Percentiles rank a stretch among this genome's conserved stretches.
These are phyloP conservation scores for Calonectria pauciramosa DNA, from an alignment of 2,329 filamentous ascomycete species.

Conservation along the genomic window DNA sequence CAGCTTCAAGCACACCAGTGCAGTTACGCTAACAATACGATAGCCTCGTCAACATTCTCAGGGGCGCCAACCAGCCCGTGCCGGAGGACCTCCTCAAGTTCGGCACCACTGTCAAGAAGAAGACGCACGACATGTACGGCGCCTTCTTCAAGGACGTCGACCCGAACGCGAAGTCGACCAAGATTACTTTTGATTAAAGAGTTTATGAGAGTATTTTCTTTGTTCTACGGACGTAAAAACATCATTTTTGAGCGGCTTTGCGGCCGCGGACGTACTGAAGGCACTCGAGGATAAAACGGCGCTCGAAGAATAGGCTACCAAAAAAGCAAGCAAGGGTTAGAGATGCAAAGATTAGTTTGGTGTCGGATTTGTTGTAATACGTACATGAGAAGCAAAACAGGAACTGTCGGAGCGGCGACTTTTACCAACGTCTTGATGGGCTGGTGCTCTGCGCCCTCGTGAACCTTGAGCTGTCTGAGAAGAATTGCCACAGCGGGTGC, in stretches of 20 bases:
- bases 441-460: slow-evolving; percentile 39
- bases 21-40: slow-evolving; percentile 36
- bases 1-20: neutral
- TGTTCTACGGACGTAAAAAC: slow-evolving; percentile 1
- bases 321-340: slow-evolving; percentile 41
- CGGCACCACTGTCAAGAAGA: slow-evolving; percentile 98
- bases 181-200: slow-evolving; percentile 86
- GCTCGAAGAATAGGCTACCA: slow-evolving; percentile 67
- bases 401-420: slow-evolving; percentile 63
- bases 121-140: slow-evolving; percentile 94
- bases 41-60: slow-evolving; percentile 93
- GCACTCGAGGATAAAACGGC: slow-evolving; percentile 65
- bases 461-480: slow-evolving; percentile 44
- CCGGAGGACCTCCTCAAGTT: slow-evolving; percentile 95
- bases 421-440: slow-evolving; percentile 58
- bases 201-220: slow-evolving; percentile 56
- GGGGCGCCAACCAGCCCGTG: slow-evolving; percentile 90
- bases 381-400: slow-evolving; percentile 72
- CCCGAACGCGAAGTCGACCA: slow-evolving; percentile 85
- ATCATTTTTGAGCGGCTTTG: slow-evolving; percentile 48
- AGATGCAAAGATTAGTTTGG: slow-evolving; percentile 33
- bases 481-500: slow-evolving; percentile 46
- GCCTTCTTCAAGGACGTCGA: slow-evolving; percentile 95
- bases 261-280: slow-evolving; percentile 58
- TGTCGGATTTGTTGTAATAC: slow-evolving; percentile 53